A percentile compares a stretch with the other conserved stretches of the same genome.
phyloP scores from a whole-genome alignment of 202 grass and related monocot genomes.

The Carex arenaria region DNA sequence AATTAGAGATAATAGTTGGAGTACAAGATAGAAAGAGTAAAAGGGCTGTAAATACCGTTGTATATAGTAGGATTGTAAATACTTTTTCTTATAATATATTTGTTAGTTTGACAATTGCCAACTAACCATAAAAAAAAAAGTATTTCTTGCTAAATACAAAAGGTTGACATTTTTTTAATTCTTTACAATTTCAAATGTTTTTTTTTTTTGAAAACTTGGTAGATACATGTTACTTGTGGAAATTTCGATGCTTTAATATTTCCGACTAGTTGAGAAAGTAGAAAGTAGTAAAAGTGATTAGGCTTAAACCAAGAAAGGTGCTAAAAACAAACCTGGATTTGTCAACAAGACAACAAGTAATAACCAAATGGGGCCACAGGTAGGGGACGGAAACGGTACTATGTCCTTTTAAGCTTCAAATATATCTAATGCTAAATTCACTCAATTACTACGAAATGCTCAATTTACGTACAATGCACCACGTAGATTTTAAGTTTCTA shows the following conservation, averaged over 20 bases:
- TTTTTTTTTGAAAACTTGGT: too few relatives aligned
- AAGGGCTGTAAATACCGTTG: too few relatives aligned
- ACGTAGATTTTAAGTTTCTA: not conserved
- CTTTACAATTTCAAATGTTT: not conserved
- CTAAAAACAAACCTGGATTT: conserved; percentile 12
- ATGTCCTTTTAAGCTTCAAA: not conserved
- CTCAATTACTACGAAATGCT: not conserved
- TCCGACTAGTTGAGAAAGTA: not conserved
- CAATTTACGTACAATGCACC: not conserved
- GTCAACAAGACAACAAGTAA: conserved; percentile 6
- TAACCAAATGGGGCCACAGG: not conserved
- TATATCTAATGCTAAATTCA: not conserved
- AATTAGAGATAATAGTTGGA: too few relatives aligned
- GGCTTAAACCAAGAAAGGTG: not conserved
- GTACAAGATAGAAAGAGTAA: too few relatives aligned
- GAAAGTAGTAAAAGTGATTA: not conserved
- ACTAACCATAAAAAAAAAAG: too few relatives aligned
- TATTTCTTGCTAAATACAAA: too few relatives aligned
- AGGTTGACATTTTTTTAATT: not conserved
- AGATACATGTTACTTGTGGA: not conserved
- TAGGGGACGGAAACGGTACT: not conserved
- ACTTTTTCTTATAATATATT: too few relatives aligned
- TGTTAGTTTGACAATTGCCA: too few relatives aligned
- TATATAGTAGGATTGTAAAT: too few relatives aligned
- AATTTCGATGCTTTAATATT: not conserved